Evolutionary conservation across 129 eudicot genomes (phyloP).

Genomic region (Centrapalus pauciflorus): DNA sequence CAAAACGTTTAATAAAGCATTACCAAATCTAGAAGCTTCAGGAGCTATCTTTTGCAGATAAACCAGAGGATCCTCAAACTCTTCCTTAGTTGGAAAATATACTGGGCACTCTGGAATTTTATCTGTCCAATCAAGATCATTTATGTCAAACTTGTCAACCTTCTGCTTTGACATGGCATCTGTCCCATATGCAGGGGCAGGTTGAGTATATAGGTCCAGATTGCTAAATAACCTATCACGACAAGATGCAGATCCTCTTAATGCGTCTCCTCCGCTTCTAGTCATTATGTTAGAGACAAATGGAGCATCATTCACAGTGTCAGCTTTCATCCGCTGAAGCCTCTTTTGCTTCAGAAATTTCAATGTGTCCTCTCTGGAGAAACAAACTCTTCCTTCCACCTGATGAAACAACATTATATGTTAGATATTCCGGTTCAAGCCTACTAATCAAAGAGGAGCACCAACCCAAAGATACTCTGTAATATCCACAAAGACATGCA

Average conservation of each 20-base stretch:
- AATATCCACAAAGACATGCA: no score
- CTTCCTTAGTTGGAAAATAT: slow-evolving; percentile 72
- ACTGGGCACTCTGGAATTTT: slow-evolving; percentile 85
- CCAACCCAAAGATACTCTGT: not conserved
- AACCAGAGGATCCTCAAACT: slow-evolving; percentile 86
- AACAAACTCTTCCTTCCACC: slow-evolving; percentile 96
- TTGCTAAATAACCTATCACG: slow-evolving; percentile 42
- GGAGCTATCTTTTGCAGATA: slow-evolving; percentile 89
- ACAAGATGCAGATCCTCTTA: slow-evolving; percentile 61
- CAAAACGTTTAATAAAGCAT: not conserved
- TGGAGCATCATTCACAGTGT: slow-evolving; percentile 28
- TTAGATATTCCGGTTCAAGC: not conserved
- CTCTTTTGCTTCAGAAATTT: slow-evolving; percentile 75
- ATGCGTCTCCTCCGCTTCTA: slow-evolving; percentile 76
- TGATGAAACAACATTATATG: slow-evolving; percentile 22
- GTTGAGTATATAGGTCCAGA: slow-evolving; percentile 23
- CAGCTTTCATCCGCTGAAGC: slow-evolving; percentile 69
- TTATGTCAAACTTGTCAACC: slow-evolving; percentile 51
- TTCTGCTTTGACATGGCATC: slow-evolving; percentile 43
- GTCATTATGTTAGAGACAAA: slow-evolving; percentile 41
- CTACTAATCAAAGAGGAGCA: not conserved
- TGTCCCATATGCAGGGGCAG: slow-evolving; percentile 25
- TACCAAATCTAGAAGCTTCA: slow-evolving; percentile 95
- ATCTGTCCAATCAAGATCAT: slow-evolving; percentile 60
- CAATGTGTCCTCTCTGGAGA: slow-evolving; percentile 71